Base-by-base conservation (phyloP, 768 basidiomycete species). In the Trametes cingulata region DNA sequence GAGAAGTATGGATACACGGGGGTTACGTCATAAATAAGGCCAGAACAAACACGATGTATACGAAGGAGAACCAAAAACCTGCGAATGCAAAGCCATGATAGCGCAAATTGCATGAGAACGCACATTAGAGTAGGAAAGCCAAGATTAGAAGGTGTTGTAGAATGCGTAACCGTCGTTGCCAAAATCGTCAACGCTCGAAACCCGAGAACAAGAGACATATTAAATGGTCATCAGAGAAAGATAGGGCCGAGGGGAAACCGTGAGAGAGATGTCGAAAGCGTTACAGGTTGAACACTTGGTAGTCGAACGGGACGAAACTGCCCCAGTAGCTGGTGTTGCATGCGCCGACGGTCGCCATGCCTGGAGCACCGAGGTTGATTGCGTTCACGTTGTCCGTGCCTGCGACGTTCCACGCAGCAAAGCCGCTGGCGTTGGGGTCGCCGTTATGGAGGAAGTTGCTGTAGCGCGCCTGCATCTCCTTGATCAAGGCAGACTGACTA, bases 261-360 rank as follows among this genome's bases (percentile, higher is more conserved):
- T 17, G 39, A 19, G 35, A 19, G 35, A 22, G 42, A 29, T 15
- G 40, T 20, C 24, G 17, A 48, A 20, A 19, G 54, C 25, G 46
- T 45, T 61, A 73, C 49, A 73, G 69, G 57, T 63, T 63, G 69
- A 67, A 89, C 51, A 84, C 74, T 71, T 91, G 89, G 72, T 91
- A 91, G 74, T 91, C 90, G 67, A 85, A 93, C 36, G 75, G 75
- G 25, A 87, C 83, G 17, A 66, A 72, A 10, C 73, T 64, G 20
- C 90, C 90, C 88, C 90, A 91, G 74, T 89, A 89, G 50, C 70
- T 76, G 24, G 85, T 80, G 57, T 75, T 77, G 68, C 90, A 92
- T 14, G 85, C 85, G 52, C 84, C 86, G 29, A 80, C 72, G 37
- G 80, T 63, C 2, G 78, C 79, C 59, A 78, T 68, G 50, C 82